Conservation (phyloP, 257 asterid species). For the Solanum virginianum region DNA sequence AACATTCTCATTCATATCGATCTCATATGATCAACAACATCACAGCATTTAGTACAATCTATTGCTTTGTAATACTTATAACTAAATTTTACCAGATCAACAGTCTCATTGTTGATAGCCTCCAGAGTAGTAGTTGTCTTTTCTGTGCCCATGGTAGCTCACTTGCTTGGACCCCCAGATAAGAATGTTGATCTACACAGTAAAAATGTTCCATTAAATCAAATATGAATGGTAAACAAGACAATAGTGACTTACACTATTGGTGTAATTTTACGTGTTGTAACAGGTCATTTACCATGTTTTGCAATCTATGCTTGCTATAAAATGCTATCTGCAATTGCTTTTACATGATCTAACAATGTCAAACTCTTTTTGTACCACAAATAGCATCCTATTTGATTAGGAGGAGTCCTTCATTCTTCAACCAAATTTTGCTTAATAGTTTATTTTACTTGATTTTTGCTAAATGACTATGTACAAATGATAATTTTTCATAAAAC, state of each 20-base stretch:
- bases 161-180: not conserved
- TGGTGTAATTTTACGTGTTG: not conserved
- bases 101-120: constrained; percentile 16
- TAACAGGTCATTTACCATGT: not conserved
- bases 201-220: not conserved
- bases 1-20: not conserved
- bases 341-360: not conserved
- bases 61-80: not conserved
- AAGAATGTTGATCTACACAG: not conserved
- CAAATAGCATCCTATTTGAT: not conserved
- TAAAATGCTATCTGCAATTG: not conserved
- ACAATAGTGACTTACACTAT: not conserved
- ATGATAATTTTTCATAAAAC: not conserved
- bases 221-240: not conserved
- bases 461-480: not conserved
- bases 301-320: not conserved
- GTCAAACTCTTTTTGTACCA: not conserved
- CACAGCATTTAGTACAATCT: not conserved
- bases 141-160: constrained; percentile 1
- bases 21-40: not conserved
- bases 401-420: not conserved
- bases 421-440: not conserved
- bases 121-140: constrained; percentile 5
- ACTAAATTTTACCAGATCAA: constrained; percentile 13
- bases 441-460: not conserved